These are phyloP conservation scores for Colletotrichum camelliae DNA, from an alignment of 2,329 filamentous ascomycete species.

Conservation along the genomic window DNA sequence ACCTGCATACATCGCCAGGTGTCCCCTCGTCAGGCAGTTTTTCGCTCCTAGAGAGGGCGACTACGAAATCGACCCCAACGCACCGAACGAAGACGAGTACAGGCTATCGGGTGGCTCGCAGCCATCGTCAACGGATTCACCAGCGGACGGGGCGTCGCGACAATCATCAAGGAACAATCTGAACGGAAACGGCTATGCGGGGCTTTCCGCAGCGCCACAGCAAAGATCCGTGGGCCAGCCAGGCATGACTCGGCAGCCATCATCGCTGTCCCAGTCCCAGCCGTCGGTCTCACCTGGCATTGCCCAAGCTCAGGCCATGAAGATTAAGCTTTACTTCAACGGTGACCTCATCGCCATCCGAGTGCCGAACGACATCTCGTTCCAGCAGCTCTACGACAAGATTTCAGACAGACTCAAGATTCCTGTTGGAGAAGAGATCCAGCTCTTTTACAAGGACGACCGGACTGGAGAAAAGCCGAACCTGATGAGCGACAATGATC, in stretches of 20 bases:
- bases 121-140: slow-evolving; percentile 69
- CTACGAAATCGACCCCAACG: slow-evolving; percentile 84
- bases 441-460: slow-evolving; percentile 88
- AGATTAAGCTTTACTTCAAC: slow-evolving; percentile 94
- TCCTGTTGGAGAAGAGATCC: slow-evolving; percentile 68
- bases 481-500: slow-evolving; percentile 79
- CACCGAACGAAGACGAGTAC: slow-evolving; percentile 72
- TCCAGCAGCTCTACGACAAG: slow-evolving; percentile 80
- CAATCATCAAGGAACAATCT: slow-evolving; percentile 71
- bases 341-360: slow-evolving; percentile 92
- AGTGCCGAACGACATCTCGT: slow-evolving; percentile 81
- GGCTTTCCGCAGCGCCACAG: slow-evolving; percentile 56
- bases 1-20: slow-evolving; percentile 82
- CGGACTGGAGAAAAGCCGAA: slow-evolving; percentile 75
- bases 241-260: slow-evolving; percentile 48
- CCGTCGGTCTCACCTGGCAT: slow-evolving; percentile 60
- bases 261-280: slow-evolving; percentile 57
- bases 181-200: slow-evolving; percentile 60
- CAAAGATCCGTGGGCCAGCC: slow-evolving; percentile 37
- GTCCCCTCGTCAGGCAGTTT: slow-evolving; percentile 85
- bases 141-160: slow-evolving; percentile 62
- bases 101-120: slow-evolving; percentile 75
- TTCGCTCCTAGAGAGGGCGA: slow-evolving; percentile 91
- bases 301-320: slow-evolving; percentile 67
- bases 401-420: slow-evolving; percentile 85